Evolutionary conservation across 1,284 basidiomycete genomes (phyloP).

Genomic region (Naganishia sp.): DNA sequence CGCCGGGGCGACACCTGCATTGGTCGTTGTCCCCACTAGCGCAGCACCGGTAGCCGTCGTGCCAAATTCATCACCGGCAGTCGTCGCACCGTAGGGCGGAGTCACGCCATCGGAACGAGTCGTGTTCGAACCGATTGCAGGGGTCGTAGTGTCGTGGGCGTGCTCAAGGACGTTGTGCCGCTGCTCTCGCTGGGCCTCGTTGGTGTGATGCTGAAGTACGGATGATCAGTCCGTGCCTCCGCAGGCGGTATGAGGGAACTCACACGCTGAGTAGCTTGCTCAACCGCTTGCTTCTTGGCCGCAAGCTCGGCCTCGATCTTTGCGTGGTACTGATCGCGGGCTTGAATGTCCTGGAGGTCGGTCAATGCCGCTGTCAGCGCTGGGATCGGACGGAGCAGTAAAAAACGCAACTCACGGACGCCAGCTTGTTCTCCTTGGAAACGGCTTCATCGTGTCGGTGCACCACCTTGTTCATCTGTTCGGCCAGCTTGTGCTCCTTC

Average conservation of each 20-base stretch:
- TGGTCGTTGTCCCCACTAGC: neutral
- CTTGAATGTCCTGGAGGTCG: conserved; percentile 27
- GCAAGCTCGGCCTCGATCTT: conserved; percentile 31
- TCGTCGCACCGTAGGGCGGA: neutral
- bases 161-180: conserved; percentile 25
- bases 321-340: conserved; percentile 24
- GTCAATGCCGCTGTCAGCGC: neutral
- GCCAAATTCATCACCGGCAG: neutral
- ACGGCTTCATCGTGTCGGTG: conserved; percentile 29
- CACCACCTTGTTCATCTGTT: conserved; percentile 27
- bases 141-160: neutral
- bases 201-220: conserved; percentile 24
- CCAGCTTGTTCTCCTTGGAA: conserved; percentile 28
- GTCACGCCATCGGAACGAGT: neutral
- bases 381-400: too few relatives aligned
- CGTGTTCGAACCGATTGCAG: neutral
- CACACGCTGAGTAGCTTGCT: conserved; percentile 30
- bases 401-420: conserved; percentile 12
- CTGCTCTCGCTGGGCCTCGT: conserved; percentile 30
- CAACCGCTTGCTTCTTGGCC: conserved; percentile 33
- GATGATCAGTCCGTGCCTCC: neutral
- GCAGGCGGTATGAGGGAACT: neutral
- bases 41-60: conserved; percentile 4
- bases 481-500: conserved; percentile 31
- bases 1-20: neutral